phyloP scores from a whole-genome alignment of 139 green algal species.

The Chlorella vulgaris region DNA sequence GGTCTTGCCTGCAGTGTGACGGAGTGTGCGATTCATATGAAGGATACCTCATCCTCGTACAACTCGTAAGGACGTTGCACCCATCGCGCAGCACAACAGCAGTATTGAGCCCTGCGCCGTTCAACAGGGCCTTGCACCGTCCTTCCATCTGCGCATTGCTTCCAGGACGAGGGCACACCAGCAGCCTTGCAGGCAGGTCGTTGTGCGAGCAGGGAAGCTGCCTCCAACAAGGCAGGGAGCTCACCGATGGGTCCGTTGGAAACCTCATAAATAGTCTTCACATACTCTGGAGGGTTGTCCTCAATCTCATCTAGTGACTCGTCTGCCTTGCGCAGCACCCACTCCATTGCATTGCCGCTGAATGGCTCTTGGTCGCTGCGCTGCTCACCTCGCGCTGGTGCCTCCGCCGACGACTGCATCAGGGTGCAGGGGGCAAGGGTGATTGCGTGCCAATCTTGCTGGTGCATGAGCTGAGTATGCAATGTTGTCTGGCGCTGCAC shows the following conservation, averaged over 20 bases:
- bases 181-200: neutral
- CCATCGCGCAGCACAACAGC: too few relatives aligned
- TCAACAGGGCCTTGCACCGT: too few relatives aligned
- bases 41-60: neutral
- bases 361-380: constrained; percentile 5
- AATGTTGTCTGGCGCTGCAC: neutral
- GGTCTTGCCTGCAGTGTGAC: constrained; percentile 2
- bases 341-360: constrained; percentile 44
- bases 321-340: constrained; percentile 48
- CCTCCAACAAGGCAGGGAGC: neutral
- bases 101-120: too few relatives aligned
- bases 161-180: neutral
- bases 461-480: too few relatives aligned
- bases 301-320: constrained; percentile 48
- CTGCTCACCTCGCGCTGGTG: neutral
- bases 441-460: too few relatives aligned
- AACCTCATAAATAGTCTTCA: constrained; percentile 22
- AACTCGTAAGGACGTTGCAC: neutral
- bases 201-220: neutral
- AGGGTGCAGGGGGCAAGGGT: neutral
- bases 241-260: constrained; percentile 37
- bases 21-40: neutral
- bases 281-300: constrained; percentile 35
- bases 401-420: neutral
- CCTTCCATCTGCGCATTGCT: too few relatives aligned